These are phyloP conservation scores for Coelastrella sp. DNA, from an alignment of 139 green algal species.

Conservation along the genomic window DNA sequence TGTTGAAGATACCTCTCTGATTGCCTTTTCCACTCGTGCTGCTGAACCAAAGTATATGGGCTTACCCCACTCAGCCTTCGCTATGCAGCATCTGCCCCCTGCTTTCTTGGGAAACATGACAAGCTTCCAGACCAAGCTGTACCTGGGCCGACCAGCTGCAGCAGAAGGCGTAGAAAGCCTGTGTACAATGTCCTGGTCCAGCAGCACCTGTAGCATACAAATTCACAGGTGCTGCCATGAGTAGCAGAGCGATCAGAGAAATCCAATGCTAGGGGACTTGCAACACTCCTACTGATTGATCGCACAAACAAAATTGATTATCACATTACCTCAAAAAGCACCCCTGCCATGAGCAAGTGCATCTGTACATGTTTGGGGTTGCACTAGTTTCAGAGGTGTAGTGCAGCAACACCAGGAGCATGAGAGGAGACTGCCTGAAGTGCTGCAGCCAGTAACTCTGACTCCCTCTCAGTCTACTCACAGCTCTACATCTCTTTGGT, in stretches of 20 bases:
- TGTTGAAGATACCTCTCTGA: neutral
- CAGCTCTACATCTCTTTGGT: slow-evolving; percentile 60
- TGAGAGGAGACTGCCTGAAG: no score
- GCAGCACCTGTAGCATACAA: slow-evolving; percentile 31
- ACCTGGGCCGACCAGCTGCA: slow-evolving; percentile 56
- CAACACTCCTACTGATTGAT: no score
- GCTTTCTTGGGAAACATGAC: slow-evolving; percentile 59
- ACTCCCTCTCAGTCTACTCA: no score
- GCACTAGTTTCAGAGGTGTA: no score
- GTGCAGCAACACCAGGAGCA: no score
- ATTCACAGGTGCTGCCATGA: neutral
- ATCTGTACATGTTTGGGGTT: no score
- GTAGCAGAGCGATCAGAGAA: no score
- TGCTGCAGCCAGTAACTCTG: neutral
- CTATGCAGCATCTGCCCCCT: slow-evolving; percentile 43
- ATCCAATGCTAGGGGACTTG: no score
- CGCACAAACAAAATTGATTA: no score
- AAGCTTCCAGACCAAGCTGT: slow-evolving; percentile 82
- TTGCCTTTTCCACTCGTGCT: slow-evolving; percentile 47
- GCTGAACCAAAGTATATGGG: slow-evolving; percentile 66
- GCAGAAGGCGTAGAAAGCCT: slow-evolving; percentile 27
- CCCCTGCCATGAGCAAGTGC: no score
- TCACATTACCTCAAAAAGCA: no score
- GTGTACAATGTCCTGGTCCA: slow-evolving; percentile 80
- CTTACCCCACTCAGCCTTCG: slow-evolving; percentile 63